phyloP scores from a whole-genome alignment of 257 asterid species.

The Primulina eburnea region DNA sequence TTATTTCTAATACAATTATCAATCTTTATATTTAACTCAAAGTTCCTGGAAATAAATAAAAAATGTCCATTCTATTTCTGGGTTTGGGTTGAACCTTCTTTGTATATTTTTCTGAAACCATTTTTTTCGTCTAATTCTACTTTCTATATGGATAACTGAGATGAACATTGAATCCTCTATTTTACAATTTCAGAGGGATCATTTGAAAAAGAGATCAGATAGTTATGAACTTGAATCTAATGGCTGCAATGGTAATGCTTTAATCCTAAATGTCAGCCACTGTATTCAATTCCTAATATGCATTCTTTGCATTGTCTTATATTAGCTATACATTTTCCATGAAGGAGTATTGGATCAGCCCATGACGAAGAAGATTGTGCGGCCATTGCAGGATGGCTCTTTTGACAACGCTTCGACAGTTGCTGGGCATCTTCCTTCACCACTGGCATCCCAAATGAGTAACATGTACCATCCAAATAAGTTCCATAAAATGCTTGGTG shows the following conservation, averaged over 20 bases:
- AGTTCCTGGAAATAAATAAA: constrained; percentile 1
- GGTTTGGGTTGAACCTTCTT: neutral
- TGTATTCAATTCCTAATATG: constrained; percentile 18
- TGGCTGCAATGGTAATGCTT: constrained; percentile 60
- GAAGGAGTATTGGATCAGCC: constrained; percentile 82
- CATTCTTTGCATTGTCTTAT: constrained; percentile 22
- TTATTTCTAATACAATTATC: constrained; percentile 14
- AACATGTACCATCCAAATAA: constrained; percentile 76
- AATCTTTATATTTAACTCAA: constrained; percentile 1
- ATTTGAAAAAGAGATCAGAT: constrained; percentile 61
- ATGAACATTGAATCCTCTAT: constrained; percentile 17
- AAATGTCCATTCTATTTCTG: neutral
- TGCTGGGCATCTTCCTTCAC: constrained; percentile 75
- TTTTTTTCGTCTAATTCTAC: neutral
- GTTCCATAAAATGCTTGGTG: constrained; percentile 67
- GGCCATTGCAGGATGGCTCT: constrained; percentile 66
- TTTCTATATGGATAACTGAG: neutral
- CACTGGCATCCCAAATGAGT: constrained; percentile 85
- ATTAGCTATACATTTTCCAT: constrained; percentile 26
- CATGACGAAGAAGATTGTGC: constrained; percentile 62
- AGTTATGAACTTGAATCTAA: constrained; percentile 65
- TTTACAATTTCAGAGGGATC: constrained; percentile 63
- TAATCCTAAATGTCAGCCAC: constrained; percentile 16
- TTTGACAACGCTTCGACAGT: constrained; percentile 58
- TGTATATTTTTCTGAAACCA: neutral